phyloP scores from a whole-genome alignment of 805 yeast genomes.

The Wickerhamiella kazuoi region DNA sequence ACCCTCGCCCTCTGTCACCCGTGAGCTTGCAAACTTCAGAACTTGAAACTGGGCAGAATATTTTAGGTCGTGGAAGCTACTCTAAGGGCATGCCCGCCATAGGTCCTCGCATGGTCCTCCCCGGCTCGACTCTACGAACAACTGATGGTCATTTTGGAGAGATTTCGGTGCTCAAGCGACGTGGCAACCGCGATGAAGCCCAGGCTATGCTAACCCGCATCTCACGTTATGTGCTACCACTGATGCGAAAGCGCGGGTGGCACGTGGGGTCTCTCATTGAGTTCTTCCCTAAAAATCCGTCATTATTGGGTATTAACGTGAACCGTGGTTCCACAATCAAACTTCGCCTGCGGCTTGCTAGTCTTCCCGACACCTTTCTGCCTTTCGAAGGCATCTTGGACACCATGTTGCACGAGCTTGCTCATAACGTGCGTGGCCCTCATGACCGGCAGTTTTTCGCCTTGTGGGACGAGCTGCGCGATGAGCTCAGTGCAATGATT shows the following conservation, averaged over 20 bases:
- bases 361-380: conserved; percentile 34
- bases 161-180: conserved; percentile 30
- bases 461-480: conserved; percentile 42
- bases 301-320: conserved; percentile 65
- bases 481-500: conserved; percentile 26
- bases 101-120: too few species aligned
- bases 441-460: conserved; percentile 59
- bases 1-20: too few species aligned
- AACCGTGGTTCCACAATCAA: conserved; percentile 59
- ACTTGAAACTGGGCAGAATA: too few species aligned
- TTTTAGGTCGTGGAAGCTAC: too few species aligned
- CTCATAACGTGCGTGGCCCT: conserved; percentile 66
- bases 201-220: conserved; percentile 45
- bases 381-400: conserved; percentile 52
- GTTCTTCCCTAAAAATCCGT: conserved; percentile 54
- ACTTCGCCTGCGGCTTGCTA: conserved; percentile 46
- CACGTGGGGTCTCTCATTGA: conserved; percentile 57
- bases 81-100: too few species aligned
- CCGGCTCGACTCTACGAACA: too few species aligned
- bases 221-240: conserved; percentile 53
- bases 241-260: conserved; percentile 51
- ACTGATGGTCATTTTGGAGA: too few species aligned
- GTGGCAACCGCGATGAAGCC: conserved; percentile 33
- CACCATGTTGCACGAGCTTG: conserved; percentile 74
- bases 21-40: too few species aligned